Percentiles rank a stretch among this genome's conserved stretches.
Evolutionary conservation across 2,329 filamentous ascomycete genomes (phyloP).

Genomic region (Colletotrichum tabaci): DNA sequence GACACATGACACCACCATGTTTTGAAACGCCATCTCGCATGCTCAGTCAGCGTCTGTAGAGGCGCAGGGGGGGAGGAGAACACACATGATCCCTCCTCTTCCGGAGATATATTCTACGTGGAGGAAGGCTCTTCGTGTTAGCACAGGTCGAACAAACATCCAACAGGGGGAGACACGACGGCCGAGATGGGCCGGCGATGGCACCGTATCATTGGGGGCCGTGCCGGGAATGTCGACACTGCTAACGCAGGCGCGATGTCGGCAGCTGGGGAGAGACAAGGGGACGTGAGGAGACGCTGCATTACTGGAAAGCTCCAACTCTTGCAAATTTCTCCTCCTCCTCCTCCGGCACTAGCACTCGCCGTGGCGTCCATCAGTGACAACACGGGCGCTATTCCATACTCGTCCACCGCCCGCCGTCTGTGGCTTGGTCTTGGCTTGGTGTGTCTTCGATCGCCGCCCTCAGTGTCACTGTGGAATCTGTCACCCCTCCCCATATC

Average conservation of each 20-base stretch:
- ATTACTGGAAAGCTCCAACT: background rate
- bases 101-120: conserved; percentile 33
- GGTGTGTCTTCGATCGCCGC: background rate
- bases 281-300: background rate
- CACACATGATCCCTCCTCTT: background rate
- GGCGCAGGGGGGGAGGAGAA: background rate
- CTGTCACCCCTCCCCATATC: no score
- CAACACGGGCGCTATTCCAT: conserved; percentile 6
- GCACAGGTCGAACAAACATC: background rate
- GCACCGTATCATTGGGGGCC: background rate
- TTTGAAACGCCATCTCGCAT: conserved; percentile 21
- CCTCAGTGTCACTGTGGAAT: background rate
- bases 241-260: background rate
- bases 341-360: conserved; percentile 5
- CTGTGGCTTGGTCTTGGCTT: background rate
- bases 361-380: conserved; percentile 16
- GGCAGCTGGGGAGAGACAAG: background rate
- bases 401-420: conserved; percentile 5
- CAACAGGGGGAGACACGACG: conserved; percentile 16
- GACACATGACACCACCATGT: conserved; percentile 18
- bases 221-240: background rate
- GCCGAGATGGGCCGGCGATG: conserved; percentile 24
- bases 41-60: background rate
- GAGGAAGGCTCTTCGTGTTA: conserved; percentile 23
- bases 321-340: background rate